Evolutionary conservation across 495 filamentous ascomycete species (phyloP), one percentile per base, ranked within the genome.

Genomic region (Daldinia grandis): DNA sequence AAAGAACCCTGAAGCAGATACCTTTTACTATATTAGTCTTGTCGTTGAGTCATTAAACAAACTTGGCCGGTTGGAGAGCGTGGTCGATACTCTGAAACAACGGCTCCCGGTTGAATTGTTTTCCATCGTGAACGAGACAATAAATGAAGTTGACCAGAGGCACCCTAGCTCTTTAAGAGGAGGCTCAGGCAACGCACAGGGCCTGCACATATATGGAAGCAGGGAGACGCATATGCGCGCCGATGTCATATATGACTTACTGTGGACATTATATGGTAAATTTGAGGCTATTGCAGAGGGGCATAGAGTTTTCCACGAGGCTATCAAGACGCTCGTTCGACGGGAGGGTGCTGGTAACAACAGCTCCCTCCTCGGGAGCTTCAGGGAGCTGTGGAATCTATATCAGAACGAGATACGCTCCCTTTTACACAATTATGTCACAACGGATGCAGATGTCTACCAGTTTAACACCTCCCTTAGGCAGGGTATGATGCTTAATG

Each of bases 231-330:
- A 91, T 60, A 87, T 91, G 74, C 87, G 91, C 6, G 92, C 90
- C 17, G 90, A 90, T 73, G 91, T 97, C 21, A 88, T 99, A 35
- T 89, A 93, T 58, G 95, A 99, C 73, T 87, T 97, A 35, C 82
- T 99, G 7, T 94, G 88, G 88, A 95, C 94, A 1, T 80, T 99
- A 0, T 99, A 97, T 79, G 93, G 94, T 15, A 97, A 97, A 70
- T 97, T 99, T 73, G 95, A 98, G 76, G 89, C 96, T 15, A 97
- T 99, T 68, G 93, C 93, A 14, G 95, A 99, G 78, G 91, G 95
- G 14, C 96, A 99, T 74, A 91, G 95, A 54, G 92, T 97, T 2
- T 86, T 98, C 55, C 93, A 98, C 76, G 95, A 99, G 78, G 90
- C 95, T 49, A 87, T 97, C 66, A 88, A 87, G 44, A 92, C 88